Evolutionary conservation across 139 green algal genomes (phyloP), one percentile per base, ranked within the genome.

Genomic region (Picochlorum sp.): DNA sequence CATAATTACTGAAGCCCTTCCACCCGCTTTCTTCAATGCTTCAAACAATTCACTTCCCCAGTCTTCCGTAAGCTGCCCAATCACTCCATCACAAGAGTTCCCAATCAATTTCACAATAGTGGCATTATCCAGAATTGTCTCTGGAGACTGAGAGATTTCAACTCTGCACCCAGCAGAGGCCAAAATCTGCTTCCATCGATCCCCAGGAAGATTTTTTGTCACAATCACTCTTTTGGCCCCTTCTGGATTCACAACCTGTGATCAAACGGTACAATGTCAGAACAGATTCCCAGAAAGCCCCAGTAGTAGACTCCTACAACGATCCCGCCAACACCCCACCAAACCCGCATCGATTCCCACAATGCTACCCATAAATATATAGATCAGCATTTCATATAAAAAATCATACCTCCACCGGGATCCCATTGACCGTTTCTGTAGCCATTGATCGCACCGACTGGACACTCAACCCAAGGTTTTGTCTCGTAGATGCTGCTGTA

Each of bases 21-120:
- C 93, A 26, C 93, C 93, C 15, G 93, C 94, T 3, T 56, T 18
- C 44, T 87, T 88, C 4, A 98, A 77, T 1, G 83, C 83, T 30
- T 73, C 78, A 77, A 98, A 99, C 68, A 98, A 80, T 71, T 94
- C 85, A 54, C 71, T 63, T 26, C 81, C 67, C 88, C 88, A 95
- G 67, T 97, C 88, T 85, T 96, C 89, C 18, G 89, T 96, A 8
- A 96, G 75, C 77, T 98, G 93, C 4, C 93, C 94, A n/a, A 98
- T 91, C 21, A 98, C 92, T 20, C 92, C 93, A 55, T 98, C 85
- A 64, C 88, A 97, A 49, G 90, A 80, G 54, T 74, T 66, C 16
- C 89, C 91, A 2, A 98, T 93, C 3, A 98, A 80, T 61, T 83
- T 66, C 66, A 85, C 85, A 73, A 98, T 90, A 20, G 83, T 91